A percentile compares a stretch with the other conserved stretches of the same genome.
These are phyloP conservation scores for Cercophora newfieldiana DNA, from an alignment of 495 filamentous ascomycete species.

Conservation along the genomic window DNA sequence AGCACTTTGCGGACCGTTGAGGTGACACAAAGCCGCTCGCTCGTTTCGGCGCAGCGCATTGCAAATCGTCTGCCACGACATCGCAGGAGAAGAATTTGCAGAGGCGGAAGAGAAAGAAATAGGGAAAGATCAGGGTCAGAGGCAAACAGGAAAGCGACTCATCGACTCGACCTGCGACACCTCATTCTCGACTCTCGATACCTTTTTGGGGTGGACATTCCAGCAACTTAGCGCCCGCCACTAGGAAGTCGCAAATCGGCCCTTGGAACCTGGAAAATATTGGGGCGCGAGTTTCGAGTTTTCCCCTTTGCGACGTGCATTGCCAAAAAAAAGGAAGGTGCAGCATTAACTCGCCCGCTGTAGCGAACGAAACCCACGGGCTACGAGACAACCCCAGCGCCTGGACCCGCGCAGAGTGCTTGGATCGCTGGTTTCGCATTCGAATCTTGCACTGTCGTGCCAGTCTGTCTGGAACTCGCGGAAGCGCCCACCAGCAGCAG, in stretches of 20 bases:
- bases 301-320: constrained; percentile 20
- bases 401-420: constrained; percentile 1
- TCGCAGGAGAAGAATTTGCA: background rate
- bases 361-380: constrained; percentile 9
- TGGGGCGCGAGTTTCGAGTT: constrained; percentile 14
- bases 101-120: background rate
- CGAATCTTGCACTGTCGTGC: constrained; percentile 20
- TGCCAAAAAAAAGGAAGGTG: constrained; percentile 33
- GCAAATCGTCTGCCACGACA: background rate
- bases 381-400: constrained; percentile 11
- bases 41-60: constrained; percentile 14
- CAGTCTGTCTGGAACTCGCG: constrained; percentile 20
- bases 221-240: background rate
- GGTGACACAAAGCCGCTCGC: constrained; percentile 19
- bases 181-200: background rate
- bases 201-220: background rate
- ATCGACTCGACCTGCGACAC: background rate
- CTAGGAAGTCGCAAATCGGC: background rate
- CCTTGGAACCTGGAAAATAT: constrained; percentile 14
- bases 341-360: constrained; percentile 8
- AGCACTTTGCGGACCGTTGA: constrained; percentile 12
- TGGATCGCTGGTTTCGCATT: constrained; percentile 13
- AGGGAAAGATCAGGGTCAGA: background rate
- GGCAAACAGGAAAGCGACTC: background rate
- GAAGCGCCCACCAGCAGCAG: constrained; percentile 8